Evolutionary conservation across 2,329 filamentous ascomycete genomes (phyloP), one percentile per base, ranked within the genome.

Genomic region (Microsporum audouinii): DNA sequence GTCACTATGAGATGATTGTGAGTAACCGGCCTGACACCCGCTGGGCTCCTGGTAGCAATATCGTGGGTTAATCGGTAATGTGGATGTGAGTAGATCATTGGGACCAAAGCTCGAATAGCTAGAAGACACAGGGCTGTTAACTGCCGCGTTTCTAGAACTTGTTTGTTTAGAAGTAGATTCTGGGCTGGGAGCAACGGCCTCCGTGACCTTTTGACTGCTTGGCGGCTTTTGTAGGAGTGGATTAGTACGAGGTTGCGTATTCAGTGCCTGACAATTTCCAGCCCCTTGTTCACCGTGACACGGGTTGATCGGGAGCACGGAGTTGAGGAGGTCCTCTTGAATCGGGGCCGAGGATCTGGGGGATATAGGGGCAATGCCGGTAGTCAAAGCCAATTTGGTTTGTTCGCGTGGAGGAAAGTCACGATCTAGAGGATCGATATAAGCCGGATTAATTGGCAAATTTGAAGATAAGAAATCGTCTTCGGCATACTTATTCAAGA

Each of bases 261-360:
- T 43, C 33, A 36, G 8, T 5, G 27, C 27, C 12, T 17, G 36
- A 10, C 29, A 29, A n/a, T 1, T 33, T 31, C 43, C 39, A 27
- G 6, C 5, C 6, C 6, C 4, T 33, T 31, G 39, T 36, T 6
- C 14, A 27, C 3, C n/a, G 36, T 31, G 33, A 10, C 38, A 36
- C 10, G 72, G 71, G 27, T 74, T 73, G 31, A 74, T 71, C 3
- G 71, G 71, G 17, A 74, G 66, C 5, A 65, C 64, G 4, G 72
- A 74, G 38, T 68, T 65, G 8, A 71, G 61, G 17, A 73, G 68
- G 29, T 68, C 69, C 10, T 41, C 56, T 3, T 4, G 34, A 8
- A 6, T 14, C 17, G 55, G 7, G 12, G 29, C 12, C 12, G 8
- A 14, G 36, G 12, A 17, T 29, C 6, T 1, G 12, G 55, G 55